Percentiles rank a stretch among this genome's conserved stretches.
Evolutionary conservation across 2,329 filamentous ascomycete species (phyloP).

Genomic region (Botrytis deweyae): DNA sequence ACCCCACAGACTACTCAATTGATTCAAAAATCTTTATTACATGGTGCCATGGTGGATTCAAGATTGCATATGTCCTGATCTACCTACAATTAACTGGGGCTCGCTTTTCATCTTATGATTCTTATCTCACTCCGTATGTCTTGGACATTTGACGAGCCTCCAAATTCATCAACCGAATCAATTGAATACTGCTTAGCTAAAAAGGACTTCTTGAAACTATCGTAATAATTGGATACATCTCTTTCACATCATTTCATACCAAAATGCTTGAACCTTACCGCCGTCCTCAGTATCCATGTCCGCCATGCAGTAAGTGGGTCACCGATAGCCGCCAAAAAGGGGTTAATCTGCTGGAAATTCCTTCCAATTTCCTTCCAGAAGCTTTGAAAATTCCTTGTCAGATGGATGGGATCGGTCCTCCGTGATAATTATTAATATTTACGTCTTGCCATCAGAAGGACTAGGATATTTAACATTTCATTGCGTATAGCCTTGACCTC

Average conservation of each 20-base stretch:
- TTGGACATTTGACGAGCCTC: neutral
- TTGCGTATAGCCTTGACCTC: neutral
- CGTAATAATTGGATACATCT: neutral
- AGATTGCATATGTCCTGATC: neutral
- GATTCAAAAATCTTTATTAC: neutral
- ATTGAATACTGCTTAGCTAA: neutral
- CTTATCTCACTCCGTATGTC: neutral
- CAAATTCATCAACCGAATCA: neutral
- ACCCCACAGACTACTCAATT: neutral
- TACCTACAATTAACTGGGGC: neutral
- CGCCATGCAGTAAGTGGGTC: conserved; percentile 6
- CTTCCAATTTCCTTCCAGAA: conserved; percentile 23
- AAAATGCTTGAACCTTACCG: conserved; percentile 2
- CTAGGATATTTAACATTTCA: neutral
- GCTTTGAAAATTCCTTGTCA: neutral
- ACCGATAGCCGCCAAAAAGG: conserved; percentile 20
- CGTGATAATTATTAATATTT: neutral
- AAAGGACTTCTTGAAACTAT: neutral
- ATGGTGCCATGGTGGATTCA: neutral
- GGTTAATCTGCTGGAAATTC: conserved; percentile 17
- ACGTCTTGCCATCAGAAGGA: neutral
- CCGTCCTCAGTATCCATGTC: neutral
- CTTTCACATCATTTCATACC: neutral
- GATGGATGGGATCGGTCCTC: neutral
- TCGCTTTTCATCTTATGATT: neutral